Evolutionary conservation across 805 yeast species (phyloP), one percentile per base, ranked within the genome.

Genomic region (Lachancea waltii): DNA sequence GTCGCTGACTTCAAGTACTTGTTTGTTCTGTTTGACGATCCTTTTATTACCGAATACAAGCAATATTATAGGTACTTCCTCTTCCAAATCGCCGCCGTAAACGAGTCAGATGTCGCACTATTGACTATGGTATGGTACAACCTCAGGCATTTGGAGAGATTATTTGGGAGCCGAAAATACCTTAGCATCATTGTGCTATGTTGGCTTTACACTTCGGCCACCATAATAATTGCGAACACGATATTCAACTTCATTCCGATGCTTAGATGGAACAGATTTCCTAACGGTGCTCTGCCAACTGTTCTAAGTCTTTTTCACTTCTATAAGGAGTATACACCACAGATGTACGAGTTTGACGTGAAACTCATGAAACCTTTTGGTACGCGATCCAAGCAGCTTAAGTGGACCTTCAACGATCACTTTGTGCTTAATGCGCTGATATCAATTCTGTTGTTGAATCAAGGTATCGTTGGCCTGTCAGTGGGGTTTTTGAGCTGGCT

Each of bases 31-130:
- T 48, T 47, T 18, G 50, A 47, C 35, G 56, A 53, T 42, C 86
- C 86, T 2, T 76, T 69, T 48, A 64, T 79, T 7, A 48, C 67
- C 2, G 65, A 70, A 41, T 78, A 79, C 62, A 37, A 54, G 9
- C 86, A 79, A 46, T 78, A 68, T 50, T 79, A 81, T 73, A 59
- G 85, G 36, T 51, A 74, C 7, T 31, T 67, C 6, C 52, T 69
- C 5, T 70, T 66, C 46, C 85, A 77, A 50, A 19, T 73, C 9
- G 62, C 73, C n/a, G 73, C 74, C 35, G 64, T 73, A 30, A 77
- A 75, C 50, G 83, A 77, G 51, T 69, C 80, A 4, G 83, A 79
- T 54, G 74, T 69, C 41, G 46, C 76, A 3, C 51, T 68, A 2
- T 51, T 69, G 8, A 54, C 73, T 10, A 49, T 79, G 27, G 53